Base-by-base conservation (phyloP, 169 alveolate genomes). In the Eimeria sp. region DNA sequence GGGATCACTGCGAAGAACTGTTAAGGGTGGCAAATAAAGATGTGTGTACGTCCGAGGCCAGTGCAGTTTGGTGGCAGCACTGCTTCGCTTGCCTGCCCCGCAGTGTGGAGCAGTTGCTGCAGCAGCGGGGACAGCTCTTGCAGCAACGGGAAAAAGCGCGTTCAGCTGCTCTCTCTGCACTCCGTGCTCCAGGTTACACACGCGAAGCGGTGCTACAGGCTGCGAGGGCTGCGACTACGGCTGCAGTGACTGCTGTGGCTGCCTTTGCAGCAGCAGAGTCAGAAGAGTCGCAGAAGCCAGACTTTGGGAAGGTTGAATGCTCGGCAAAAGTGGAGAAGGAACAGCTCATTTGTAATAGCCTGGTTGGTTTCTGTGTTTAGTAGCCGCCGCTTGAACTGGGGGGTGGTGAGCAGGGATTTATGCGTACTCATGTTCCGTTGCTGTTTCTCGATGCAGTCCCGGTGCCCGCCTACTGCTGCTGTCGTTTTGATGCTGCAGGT, bases 31-130 rank as follows among this genome's bases (percentile, higher is more conserved):
- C 93, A 27, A 87, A 63, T 30, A 43, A 49, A 87, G 82, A 22
- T 18, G 47, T 30, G 22, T 63, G 34, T 49, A 58, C 82, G 61
- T 67, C 82, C 25, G 51, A 87, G 58, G 30, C 63, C 93, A 27
- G 49, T 18, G 63, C 93, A 14, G 45, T 4, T 6, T 87, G 93
- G 93, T 87, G 93, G 93, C 93, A 87, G 82, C 93, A 87, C 93
- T 61, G 93, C 47, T 87, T 87, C 45, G 82, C 93, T 25, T 14
- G 65, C 51, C 93, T 87, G 82, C 93, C 93, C 27, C 22, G 82
- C 75, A 63, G 93, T 13, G 93, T 63, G 5, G 93, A 87, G 83
- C 83, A 87, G 65, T 45, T 87, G 83, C 57, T 87, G 82, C 58
- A 43, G 45, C 93, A 87, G 72, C 65, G 93, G 10, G 63, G 65